Evolutionary conservation across 2,329 filamentous ascomycete species (phyloP), one percentile per base, ranked within the genome.

Genomic region (Fusarium solani-melongenae): DNA sequence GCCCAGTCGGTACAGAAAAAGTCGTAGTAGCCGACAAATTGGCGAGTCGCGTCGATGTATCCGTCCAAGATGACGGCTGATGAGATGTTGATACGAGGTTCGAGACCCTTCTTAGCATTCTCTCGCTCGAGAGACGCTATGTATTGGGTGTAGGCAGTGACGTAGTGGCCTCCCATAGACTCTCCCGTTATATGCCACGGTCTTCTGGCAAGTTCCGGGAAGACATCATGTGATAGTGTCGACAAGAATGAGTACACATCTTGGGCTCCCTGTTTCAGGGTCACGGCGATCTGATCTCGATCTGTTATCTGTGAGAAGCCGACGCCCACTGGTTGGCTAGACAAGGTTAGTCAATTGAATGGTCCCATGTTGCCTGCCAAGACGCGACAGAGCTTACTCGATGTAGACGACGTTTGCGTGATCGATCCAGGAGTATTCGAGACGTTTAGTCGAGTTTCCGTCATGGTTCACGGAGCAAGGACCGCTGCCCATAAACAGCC

Each of bases 121-220:
- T 74, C 22, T 0, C 56, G 71, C 12, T 70, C 69, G 6, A 29
- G 24, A 20, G 60, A 4, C 51, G n/a, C 2, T 27, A 56, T 1
- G 72, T 74, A 2, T 73, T 70, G n/a, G 0, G 66, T 73, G 49
- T 74, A 74, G 0, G 60, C 72, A 0, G 72, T 70, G 10, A 74
- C 72, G 17, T 75, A 74, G 39, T 75, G 72, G 0, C 72, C 72
- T 12, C 72, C 72, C 72, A 74, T 74, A 0, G 72, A 75, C 29
- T 74, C 72, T 3, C 72, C 72, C 0, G 72, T 68, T 20, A 74
- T 73, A 1, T 74, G 72, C 72, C 72, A 74, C 1, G 69, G 60
- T 2, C 73, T 61, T 1, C 57, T 60, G 11, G 60, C 49, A 11
- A 74, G 51, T 6, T 67, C 41, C 2, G 72, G 72, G 10, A 75